Evolutionary conservation across 306 rosid species (phyloP).

Genomic region (Cercis canadensis): DNA sequence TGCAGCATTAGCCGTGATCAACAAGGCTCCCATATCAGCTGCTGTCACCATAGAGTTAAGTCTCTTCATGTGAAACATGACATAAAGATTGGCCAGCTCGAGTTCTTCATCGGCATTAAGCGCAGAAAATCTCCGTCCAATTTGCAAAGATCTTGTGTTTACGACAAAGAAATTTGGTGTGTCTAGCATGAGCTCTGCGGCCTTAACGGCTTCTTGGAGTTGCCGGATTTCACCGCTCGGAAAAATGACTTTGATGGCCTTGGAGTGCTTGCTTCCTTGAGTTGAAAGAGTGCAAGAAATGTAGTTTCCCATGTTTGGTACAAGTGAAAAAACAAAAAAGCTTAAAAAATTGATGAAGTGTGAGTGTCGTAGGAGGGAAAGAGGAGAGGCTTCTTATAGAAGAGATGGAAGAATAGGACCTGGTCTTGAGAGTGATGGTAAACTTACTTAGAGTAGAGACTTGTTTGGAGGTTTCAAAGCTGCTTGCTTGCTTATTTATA

Average conservation of each 20-base stretch:
- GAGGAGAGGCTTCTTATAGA: not conserved
- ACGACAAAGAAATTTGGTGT: constrained; percentile 73
- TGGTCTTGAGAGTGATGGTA: not conserved
- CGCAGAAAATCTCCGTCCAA: constrained; percentile 65
- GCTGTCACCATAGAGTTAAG: constrained; percentile 62
- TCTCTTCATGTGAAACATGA: constrained; percentile 81
- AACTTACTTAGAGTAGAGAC: not conserved
- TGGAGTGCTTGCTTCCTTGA: constrained; percentile 44
- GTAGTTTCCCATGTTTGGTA: constrained; percentile 70
- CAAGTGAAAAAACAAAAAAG: no score
- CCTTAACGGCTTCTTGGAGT: constrained; percentile 46
- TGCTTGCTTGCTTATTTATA: not conserved
- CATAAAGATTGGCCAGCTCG: constrained; percentile 58
- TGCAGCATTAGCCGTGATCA: constrained; percentile 52
- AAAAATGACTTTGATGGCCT: constrained; percentile 59
- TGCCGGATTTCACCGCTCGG: constrained; percentile 65
- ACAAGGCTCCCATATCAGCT: constrained; percentile 67
- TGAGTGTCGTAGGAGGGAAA: not conserved
- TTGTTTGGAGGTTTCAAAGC: not conserved
- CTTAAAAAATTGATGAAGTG: not conserved
- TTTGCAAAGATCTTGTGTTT: constrained; percentile 51
- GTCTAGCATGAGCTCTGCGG: constrained; percentile 90
- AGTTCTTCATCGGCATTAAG: constrained; percentile 82
- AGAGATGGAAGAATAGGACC: not conserved
- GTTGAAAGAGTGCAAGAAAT: constrained; percentile 65